Percentiles rank a stretch among this genome's conserved stretches.
Conservation (phyloP, 306 rosid species). For the Argentina anserina region DNA sequence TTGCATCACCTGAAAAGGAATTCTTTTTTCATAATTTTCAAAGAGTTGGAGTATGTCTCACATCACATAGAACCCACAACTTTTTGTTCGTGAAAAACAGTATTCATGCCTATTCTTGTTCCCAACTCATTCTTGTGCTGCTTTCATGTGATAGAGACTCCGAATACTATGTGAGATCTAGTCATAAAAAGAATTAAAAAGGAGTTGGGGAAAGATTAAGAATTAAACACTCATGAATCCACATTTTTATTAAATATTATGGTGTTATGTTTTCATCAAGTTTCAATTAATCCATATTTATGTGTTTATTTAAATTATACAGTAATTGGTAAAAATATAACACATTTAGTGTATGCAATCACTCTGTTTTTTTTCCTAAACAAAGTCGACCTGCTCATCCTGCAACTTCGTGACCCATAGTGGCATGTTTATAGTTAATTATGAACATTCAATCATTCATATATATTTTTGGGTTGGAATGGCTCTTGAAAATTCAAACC, state of each 20-base stretch:
- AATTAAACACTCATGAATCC: background rate
- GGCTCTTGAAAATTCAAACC: conserved; percentile 10
- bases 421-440: background rate
- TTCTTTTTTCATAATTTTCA: background rate
- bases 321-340: no score
- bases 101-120: background rate
- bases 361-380: background rate
- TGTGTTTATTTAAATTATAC: no score
- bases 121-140: background rate
- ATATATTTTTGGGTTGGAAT: background rate
- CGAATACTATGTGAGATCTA: background rate
- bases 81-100: background rate
- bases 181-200: background rate
- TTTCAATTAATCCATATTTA: background rate
- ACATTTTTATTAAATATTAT: background rate
- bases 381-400: background rate
- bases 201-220: background rate
- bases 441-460: conserved; percentile 6
- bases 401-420: background rate
- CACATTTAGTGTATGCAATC: no score
- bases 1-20: background rate
- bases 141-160: conserved; percentile 4
- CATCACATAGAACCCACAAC: background rate
- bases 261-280: background rate
- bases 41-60: background rate